Percentiles rank a stretch among this genome's conserved stretches.
Conservation (phyloP, 345 rosid species). For the Salix udensis region DNA sequence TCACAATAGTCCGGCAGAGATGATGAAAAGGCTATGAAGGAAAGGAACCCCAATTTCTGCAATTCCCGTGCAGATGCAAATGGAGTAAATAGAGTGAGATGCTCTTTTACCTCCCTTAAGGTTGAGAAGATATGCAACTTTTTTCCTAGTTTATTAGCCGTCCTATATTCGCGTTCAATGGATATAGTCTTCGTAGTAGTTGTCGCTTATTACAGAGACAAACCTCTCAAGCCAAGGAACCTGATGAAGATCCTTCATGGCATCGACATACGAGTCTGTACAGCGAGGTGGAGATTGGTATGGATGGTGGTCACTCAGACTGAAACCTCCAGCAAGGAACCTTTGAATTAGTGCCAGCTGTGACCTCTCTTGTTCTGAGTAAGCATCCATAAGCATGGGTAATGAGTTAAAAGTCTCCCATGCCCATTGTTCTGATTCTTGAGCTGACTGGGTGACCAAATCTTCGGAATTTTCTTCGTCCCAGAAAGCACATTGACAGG, state of each 20-base stretch:
- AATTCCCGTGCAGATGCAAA: constrained; percentile 12
- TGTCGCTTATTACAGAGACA: constrained; percentile 92
- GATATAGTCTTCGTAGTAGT: constrained; percentile 72
- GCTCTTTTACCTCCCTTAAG: constrained; percentile 32
- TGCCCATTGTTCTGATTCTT: constrained; percentile 94
- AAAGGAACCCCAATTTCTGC: constrained; percentile 13
- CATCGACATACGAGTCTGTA: constrained; percentile 81
- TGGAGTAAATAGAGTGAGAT: constrained; percentile 42
- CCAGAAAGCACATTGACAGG: constrained; percentile 90
- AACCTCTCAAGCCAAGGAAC: constrained; percentile 99
- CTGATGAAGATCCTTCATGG: constrained; percentile 91
- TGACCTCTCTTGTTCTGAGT: constrained; percentile 93
- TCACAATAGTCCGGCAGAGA: constrained; percentile 12
- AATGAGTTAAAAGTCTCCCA: constrained; percentile 87
- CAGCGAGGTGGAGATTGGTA: constrained; percentile 89
- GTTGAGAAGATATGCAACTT: constrained; percentile 9
- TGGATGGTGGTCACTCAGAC: constrained; percentile 77
- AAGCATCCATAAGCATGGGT: constrained; percentile 82
- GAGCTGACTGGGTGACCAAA: constrained; percentile 47
- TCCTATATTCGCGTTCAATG: constrained; percentile 40
- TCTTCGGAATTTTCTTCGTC: constrained; percentile 71
- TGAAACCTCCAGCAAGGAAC: constrained; percentile 91
- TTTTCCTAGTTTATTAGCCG: constrained; percentile 15
- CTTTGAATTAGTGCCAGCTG: constrained; percentile 87
- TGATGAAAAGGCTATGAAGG: constrained; percentile 11